Percentiles rank a stretch among this genome's conserved stretches.
Conservation (phyloP, 2,329 filamentous ascomycete genomes). For the Mariannaea elegans region DNA sequence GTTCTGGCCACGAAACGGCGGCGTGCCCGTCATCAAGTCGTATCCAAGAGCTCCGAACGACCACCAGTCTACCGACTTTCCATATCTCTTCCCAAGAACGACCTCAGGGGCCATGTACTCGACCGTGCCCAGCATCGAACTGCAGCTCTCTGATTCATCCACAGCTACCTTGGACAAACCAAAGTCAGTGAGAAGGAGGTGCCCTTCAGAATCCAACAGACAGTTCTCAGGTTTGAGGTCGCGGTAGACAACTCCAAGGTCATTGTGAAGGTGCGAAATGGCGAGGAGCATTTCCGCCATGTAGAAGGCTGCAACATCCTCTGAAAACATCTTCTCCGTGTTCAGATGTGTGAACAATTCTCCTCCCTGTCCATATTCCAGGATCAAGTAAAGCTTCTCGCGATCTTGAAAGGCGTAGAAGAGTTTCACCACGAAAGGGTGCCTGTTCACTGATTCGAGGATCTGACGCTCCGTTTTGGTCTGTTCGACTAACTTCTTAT, state of each 20-base stretch:
- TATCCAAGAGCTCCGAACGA: constrained; percentile 92
- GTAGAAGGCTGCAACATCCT: constrained; percentile 92
- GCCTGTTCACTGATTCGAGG: constrained; percentile 92
- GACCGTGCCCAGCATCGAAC: constrained; percentile 91
- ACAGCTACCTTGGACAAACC: constrained; percentile 94
- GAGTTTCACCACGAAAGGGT: constrained; percentile 97
- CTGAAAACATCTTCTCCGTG: constrained; percentile 93
- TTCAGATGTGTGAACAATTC: constrained; percentile 96
- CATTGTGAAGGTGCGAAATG: constrained; percentile 90
- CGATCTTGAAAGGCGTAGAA: constrained; percentile 99
- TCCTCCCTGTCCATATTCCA: constrained; percentile 96
- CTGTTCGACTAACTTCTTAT: constrained; percentile 95
- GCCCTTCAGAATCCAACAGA: constrained; percentile 88
- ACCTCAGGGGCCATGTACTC: constrained; percentile 99
- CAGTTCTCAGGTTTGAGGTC: constrained; percentile 99
- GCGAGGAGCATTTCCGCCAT: constrained; percentile 98
- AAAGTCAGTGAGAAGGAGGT: constrained; percentile 95
- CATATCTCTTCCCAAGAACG: constrained; percentile 86
- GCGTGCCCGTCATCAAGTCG: constrained; percentile 90
- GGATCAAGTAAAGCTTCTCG: constrained; percentile 95
- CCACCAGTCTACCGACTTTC: constrained; percentile 98
- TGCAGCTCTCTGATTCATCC: constrained; percentile 72
- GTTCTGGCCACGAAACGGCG: constrained; percentile 91
- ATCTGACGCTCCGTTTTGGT: constrained; percentile 97
- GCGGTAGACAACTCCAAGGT: constrained; percentile 92